These are phyloP conservation scores for Oryza meyeriana DNA, from an alignment of 176 grass and related monocot genomes.

Conservation along the genomic window DNA sequence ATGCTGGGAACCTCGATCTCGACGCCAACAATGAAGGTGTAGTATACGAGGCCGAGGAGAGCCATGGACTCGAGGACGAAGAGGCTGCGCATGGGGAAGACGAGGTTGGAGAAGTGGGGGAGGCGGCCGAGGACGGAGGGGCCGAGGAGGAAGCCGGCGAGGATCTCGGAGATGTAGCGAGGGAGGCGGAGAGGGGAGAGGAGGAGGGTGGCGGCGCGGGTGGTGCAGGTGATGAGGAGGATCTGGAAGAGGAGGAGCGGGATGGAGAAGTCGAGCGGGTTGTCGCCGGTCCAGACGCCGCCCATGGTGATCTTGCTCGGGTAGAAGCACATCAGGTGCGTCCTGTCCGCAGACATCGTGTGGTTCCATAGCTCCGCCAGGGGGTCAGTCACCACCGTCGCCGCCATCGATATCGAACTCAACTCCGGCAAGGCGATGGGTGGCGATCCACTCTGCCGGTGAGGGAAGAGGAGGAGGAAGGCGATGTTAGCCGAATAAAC, in stretches of 20 bases:
- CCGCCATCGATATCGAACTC: not conserved
- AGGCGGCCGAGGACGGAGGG: conserved; percentile 60
- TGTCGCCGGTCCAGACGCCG: conserved; percentile 55
- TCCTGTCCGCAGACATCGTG: not conserved
- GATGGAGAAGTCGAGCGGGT: conserved; percentile 54
- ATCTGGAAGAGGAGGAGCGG: conserved; percentile 70
- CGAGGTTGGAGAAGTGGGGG: conserved; percentile 24
- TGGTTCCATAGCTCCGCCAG: conserved; percentile 16
- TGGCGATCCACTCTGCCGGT: too few relatives aligned
- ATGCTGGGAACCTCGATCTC: conserved; percentile 55
- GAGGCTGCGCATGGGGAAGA: conserved; percentile 60
- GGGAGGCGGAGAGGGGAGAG: conserved; percentile 59
- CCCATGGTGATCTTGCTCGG: conserved; percentile 53
- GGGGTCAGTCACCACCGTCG: not conserved
- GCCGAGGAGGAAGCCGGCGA: conserved; percentile 50
- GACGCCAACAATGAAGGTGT: conserved; percentile 62
- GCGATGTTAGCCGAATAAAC: too few relatives aligned
- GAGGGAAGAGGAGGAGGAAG: too few relatives aligned
- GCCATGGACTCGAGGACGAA: conserved; percentile 65
- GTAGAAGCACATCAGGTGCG: conserved; percentile 47
- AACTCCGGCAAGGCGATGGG: too few relatives aligned
- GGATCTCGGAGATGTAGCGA: conserved; percentile 63
- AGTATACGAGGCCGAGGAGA: conserved; percentile 71
- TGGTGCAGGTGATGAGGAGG: conserved; percentile 51
- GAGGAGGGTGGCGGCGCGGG: conserved; percentile 41